Evolutionary conservation across 2,329 filamentous ascomycete species (phyloP), one percentile per base, ranked within the genome.

Genomic region (Chrysoporthe deuterocubensis): DNA sequence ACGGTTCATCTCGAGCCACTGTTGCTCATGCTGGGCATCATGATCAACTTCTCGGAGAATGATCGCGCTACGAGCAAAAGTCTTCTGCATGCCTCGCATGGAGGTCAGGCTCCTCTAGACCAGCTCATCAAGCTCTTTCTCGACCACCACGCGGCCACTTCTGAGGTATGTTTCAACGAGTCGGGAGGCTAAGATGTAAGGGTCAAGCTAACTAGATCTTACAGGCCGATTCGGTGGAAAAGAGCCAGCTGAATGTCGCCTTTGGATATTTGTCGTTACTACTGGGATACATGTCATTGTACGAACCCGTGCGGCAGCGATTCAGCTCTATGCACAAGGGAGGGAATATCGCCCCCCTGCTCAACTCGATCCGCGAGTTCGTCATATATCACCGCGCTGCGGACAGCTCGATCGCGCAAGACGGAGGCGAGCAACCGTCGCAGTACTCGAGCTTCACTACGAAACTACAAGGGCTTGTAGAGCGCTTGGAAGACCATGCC

Each of bases 11-110:
- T 94, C 64, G 91, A 97, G 72, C 85, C 88, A 61, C 83, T 97
- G 16, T 87, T 97, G 61, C 84, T 97, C 54, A 86, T 92, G 64
- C 82, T 97, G 50, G 94, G 93, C 0, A 88, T 93, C 32, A 87
- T 95, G 78, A 97, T 97, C 77, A 97, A 97, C 74, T 86, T 97
- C 65, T 87, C 92, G 9, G 94, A 97, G 76, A 90, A 93, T 75
- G 93, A 89, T 74, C 82, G 88, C 18, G 77, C 83, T 32, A 90
- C 91, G 14, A 84, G 90, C 64, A 77, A 79, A 58, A 80, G 74
- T 70, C 81, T 78, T 74, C 85, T 77, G 71, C 87, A 75, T 69
- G 76, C 69, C 71, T 78, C 68, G 59, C 67, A 78, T 75, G 65
- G 78, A 71, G 50, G 74, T 75, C 67, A 79, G 76, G 74, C 81